phyloP scores from a whole-genome alignment of 768 basidiomycete genomes.

The Mycena maculata region DNA sequence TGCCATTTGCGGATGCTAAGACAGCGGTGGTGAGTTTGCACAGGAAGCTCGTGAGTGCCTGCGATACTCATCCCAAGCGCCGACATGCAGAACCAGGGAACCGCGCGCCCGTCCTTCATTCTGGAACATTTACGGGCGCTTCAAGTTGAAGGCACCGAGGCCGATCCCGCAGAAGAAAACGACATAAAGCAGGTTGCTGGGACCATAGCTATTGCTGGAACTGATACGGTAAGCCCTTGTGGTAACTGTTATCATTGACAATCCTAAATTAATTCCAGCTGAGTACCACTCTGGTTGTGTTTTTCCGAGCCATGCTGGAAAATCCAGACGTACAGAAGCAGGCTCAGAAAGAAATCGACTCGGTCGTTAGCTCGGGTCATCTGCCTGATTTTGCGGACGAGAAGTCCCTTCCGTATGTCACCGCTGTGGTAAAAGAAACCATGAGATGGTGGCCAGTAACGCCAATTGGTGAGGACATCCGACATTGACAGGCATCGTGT shows the following conservation, averaged over 20 bases:
- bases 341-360: slow-evolving; percentile 47
- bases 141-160: not conserved
- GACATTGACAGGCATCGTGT: no score
- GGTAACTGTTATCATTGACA: no score
- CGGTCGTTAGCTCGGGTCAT: slow-evolving; percentile 30
- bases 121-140: not conserved
- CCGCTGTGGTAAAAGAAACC: slow-evolving; percentile 19
- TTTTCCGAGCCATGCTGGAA: slow-evolving; percentile 45
- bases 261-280: not conserved
- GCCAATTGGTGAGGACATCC: no score
- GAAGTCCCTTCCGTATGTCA: slow-evolving; percentile 1
- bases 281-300: slow-evolving; percentile 14
- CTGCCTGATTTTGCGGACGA: slow-evolving; percentile 7
- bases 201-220: not conserved
- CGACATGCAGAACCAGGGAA: not conserved
- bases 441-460: slow-evolving; percentile 11
- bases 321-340: slow-evolving; percentile 40
- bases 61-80: not conserved
- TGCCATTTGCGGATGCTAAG: slow-evolving; percentile 8
- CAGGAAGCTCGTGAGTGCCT: not conserved
- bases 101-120: not conserved
- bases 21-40: not conserved
- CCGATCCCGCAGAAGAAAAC: not conserved
- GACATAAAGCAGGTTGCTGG: not conserved
- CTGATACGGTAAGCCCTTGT: not conserved